Evolutionary conservation across 2,329 filamentous ascomycete genomes (phyloP).

Genomic region (Zalaria obscura): DNA sequence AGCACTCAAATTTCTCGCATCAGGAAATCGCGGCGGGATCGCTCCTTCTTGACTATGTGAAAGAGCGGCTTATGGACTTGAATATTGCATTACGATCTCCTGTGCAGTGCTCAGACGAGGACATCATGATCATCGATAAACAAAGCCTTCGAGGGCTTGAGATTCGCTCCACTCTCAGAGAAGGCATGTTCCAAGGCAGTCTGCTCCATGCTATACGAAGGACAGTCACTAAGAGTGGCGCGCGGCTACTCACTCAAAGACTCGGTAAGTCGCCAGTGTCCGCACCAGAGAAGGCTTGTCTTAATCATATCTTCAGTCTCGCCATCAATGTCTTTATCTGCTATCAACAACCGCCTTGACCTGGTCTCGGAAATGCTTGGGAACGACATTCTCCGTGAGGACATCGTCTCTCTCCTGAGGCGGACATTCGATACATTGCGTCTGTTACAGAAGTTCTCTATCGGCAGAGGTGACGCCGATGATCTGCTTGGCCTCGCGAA

Average conservation of each 20-base stretch:
- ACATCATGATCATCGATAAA: conserved; percentile 83
- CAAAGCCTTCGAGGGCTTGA: conserved; percentile 83
- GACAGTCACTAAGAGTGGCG: conserved; percentile 84
- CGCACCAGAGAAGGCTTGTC: neutral
- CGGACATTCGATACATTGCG: conserved; percentile 76
- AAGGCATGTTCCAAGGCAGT: conserved; percentile 67
- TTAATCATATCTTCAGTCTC: conserved; percentile 35
- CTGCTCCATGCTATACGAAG: conserved; percentile 77
- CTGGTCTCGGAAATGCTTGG: conserved; percentile 64
- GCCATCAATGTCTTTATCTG: conserved; percentile 71
- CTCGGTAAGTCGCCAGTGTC: conserved; percentile 39
- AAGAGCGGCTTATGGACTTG: conserved; percentile 60
- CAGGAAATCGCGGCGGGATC: conserved; percentile 66
- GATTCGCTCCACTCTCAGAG: conserved; percentile 72
- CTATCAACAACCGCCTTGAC: conserved; percentile 68
- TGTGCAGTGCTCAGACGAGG: conserved; percentile 54
- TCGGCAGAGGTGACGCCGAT: conserved; percentile 83
- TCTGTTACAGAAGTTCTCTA: conserved; percentile 83
- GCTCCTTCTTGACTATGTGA: conserved; percentile 72
- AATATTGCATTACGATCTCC: conserved; percentile 76
- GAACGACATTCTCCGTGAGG: conserved; percentile 53
- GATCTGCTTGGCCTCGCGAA: conserved; percentile 73
- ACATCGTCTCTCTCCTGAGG: conserved; percentile 52
- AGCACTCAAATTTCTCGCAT: conserved; percentile 43
- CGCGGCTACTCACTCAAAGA: conserved; percentile 70